These are phyloP conservation scores for Raddia guianensis DNA, from an alignment of 176 grass and related monocot genomes.

Conservation along the genomic window DNA sequence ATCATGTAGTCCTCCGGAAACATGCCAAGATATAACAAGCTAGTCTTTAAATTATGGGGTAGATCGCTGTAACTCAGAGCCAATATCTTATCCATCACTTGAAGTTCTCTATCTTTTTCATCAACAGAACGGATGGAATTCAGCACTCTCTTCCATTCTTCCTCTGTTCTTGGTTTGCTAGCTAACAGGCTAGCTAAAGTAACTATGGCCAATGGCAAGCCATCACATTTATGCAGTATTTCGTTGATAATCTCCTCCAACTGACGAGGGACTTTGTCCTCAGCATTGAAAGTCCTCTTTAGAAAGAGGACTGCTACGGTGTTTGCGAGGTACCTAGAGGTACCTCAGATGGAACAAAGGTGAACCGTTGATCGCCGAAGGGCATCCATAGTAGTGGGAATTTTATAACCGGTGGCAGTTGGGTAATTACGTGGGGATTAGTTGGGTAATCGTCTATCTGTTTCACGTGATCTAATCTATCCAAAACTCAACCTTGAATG, in stretches of 20 bases:
- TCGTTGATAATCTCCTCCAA: background rate
- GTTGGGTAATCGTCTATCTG: too few relatives aligned
- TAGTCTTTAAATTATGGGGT: background rate
- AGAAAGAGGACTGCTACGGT: background rate
- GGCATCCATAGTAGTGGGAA: too few relatives aligned
- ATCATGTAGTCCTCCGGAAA: conserved; percentile 1
- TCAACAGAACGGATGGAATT: background rate
- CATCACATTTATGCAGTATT: conserved; percentile 11
- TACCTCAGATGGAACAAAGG: too few relatives aligned
- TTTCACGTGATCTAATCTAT: too few relatives aligned
- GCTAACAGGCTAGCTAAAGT: conserved; percentile 5
- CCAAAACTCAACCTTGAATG: too few relatives aligned
- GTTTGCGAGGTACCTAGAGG: too few relatives aligned
- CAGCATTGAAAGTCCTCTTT: background rate
- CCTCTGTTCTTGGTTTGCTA: background rate
- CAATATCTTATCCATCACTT: background rate
- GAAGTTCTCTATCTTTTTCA: background rate
- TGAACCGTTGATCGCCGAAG: too few relatives aligned
- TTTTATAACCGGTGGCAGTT: too few relatives aligned
- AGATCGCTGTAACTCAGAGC: background rate
- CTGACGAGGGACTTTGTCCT: background rate
- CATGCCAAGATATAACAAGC: background rate
- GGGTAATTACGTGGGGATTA: too few relatives aligned
- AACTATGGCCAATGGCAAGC: conserved; percentile 12
- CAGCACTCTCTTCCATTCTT: background rate